Percentiles rank a stretch among this genome's conserved stretches.
Evolutionary conservation across 495 filamentous ascomycete genomes (phyloP).

Genomic region (Penicillium flavigenum): DNA sequence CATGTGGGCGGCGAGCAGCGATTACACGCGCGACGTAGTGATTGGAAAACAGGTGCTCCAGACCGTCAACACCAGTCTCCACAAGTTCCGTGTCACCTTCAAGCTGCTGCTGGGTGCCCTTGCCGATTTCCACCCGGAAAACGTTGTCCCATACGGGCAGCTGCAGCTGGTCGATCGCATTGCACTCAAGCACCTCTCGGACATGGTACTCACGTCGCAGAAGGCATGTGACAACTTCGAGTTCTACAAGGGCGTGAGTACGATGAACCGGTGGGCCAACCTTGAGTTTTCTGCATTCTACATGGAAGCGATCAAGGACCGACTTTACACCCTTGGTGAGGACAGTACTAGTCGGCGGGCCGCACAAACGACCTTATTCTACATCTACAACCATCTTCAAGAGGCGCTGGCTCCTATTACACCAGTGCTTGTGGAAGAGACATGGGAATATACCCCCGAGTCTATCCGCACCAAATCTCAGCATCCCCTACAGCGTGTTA

Average conservation of each 20-base stretch:
- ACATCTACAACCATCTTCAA: slow-evolving; percentile 69
- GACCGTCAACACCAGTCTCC: slow-evolving; percentile 67
- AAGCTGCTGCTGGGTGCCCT: slow-evolving; percentile 86
- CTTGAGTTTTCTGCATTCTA: slow-evolving; percentile 89
- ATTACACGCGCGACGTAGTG: slow-evolving; percentile 84
- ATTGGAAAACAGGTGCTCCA: slow-evolving; percentile 74
- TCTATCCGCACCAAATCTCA: slow-evolving; percentile 53
- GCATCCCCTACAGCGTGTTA: slow-evolving; percentile 45
- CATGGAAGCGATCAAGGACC: slow-evolving; percentile 87
- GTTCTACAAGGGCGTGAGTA: slow-evolving; percentile 74
- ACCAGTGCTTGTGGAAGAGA: slow-evolving; percentile 83
- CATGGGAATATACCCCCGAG: slow-evolving; percentile 73
- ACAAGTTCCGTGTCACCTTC: slow-evolving; percentile 83
- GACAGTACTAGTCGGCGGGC: slow-evolving; percentile 50
- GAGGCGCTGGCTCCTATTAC: slow-evolving; percentile 77
- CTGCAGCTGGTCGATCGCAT: slow-evolving; percentile 64
- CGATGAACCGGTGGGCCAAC: slow-evolving; percentile 75
- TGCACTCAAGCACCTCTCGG: slow-evolving; percentile 69
- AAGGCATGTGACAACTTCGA: slow-evolving; percentile 67
- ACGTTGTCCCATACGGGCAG: slow-evolving; percentile 41
- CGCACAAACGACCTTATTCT: slow-evolving; percentile 66
- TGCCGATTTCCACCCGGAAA: slow-evolving; percentile 52
- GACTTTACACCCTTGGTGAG: slow-evolving; percentile 75
- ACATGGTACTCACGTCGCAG: slow-evolving; percentile 58
- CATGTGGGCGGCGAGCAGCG: slow-evolving; percentile 85